A percentile compares a stretch with the other conserved stretches of the same genome.
phyloP scores from a whole-genome alignment of 2,329 filamentous ascomycete species.

The Arthrobotrys megalospora region DNA sequence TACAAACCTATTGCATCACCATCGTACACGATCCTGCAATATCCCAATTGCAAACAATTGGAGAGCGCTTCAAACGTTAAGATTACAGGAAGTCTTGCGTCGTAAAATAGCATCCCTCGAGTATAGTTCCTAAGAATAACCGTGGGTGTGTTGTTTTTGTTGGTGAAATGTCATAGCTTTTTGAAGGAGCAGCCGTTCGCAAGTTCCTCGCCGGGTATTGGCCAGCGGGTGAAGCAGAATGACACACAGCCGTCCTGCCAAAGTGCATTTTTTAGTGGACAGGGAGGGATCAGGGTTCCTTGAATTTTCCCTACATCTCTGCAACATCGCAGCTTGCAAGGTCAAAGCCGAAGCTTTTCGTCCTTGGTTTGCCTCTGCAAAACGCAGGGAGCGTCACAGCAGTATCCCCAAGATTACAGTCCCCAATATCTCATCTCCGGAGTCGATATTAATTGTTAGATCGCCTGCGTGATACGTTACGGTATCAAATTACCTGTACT shows the following conservation, averaged over 20 bases:
- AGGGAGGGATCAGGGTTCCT: slow-evolving; percentile 40
- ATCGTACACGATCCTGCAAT: slow-evolving; percentile 45
- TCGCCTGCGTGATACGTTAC: slow-evolving; percentile 36
- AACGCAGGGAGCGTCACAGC: slow-evolving; percentile 25
- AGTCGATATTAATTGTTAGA: slow-evolving; percentile 6
- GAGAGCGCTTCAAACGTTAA: not conserved
- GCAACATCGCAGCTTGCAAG: not conserved
- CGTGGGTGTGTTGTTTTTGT: slow-evolving; percentile 50
- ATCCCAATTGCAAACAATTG: slow-evolving; percentile 18
- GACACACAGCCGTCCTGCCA: slow-evolving; percentile 40
- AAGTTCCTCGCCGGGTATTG: not conserved
- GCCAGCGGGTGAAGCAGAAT: slow-evolving; percentile 18
- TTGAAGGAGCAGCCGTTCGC: not conserved
- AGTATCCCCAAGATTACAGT: slow-evolving; percentile 15
- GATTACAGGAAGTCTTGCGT: not conserved
- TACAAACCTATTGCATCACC: slow-evolving; percentile 37
- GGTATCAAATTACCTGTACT: slow-evolving; percentile 13
- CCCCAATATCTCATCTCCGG: slow-evolving; percentile 24
- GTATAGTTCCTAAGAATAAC: not conserved
- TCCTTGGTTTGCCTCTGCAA: slow-evolving; percentile 1
- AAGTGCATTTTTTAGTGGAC: slow-evolving; percentile 38
- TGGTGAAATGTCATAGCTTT: slow-evolving; percentile 21
- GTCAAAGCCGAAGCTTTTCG: slow-evolving; percentile 6
- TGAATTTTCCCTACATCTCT: not conserved
- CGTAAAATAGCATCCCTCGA: too few species aligned